Evolutionary conservation across 1,284 basidiomycete species (phyloP).

Genomic region (Cutaneotrichosporon sp.): DNA sequence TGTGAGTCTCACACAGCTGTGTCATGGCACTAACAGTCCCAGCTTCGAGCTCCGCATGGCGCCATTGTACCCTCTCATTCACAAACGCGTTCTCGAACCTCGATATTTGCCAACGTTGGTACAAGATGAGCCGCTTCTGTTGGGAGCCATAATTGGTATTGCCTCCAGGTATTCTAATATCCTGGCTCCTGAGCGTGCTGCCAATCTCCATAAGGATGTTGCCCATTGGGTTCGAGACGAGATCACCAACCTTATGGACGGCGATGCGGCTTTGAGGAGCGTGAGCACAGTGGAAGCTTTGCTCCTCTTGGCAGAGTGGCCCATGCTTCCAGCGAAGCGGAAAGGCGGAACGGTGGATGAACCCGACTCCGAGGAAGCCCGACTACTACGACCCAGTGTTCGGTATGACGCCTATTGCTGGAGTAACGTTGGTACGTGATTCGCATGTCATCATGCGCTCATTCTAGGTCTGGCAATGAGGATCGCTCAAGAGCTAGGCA

Average conservation of each 20-base stretch:
- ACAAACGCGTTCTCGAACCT: constrained; percentile 9
- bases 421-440: constrained; percentile 8
- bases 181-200: constrained; percentile 2
- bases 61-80: constrained; percentile 12
- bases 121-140: constrained; percentile 8
- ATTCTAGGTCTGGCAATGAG: constrained; percentile 9
- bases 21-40: background rate
- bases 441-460: background rate
- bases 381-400: constrained; percentile 6
- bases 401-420: constrained; percentile 15
- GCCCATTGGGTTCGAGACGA: constrained; percentile 11
- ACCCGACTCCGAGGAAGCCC: constrained; percentile 8
- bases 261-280: constrained; percentile 6
- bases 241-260: constrained; percentile 10
- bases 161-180: constrained; percentile 12
- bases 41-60: constrained; percentile 18
- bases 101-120: constrained; percentile 10
- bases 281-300: constrained; percentile 14
- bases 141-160: constrained; percentile 13
- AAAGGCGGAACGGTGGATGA: background rate
- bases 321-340: constrained; percentile 6
- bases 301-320: constrained; percentile 15
- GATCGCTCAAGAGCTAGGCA: constrained; percentile 15
- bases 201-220: constrained; percentile 3
- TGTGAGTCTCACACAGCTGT: constrained; percentile 7